Evolutionary conservation across 2,329 filamentous ascomycete species (phyloP).

Genomic region (Neoarthrinium moseri): DNA sequence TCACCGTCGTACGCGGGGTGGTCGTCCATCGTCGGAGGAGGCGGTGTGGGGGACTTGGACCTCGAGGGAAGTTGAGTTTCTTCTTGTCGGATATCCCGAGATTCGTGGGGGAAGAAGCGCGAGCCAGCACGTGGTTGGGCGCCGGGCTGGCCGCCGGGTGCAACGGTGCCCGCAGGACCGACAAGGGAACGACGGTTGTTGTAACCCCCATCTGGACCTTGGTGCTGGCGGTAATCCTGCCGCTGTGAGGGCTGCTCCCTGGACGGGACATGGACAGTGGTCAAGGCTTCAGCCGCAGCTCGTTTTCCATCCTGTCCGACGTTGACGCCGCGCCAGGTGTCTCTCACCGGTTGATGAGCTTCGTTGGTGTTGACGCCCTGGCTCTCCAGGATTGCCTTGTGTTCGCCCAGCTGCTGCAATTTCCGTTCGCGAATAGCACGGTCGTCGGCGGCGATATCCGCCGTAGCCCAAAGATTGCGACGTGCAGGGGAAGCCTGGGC

Average conservation of each 20-base stretch:
- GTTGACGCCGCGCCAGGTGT: conserved; percentile 50
- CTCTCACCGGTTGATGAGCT: conserved; percentile 47
- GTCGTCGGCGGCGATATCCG: conserved; percentile 34
- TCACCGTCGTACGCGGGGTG: conserved; percentile 74
- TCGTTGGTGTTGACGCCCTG: conserved; percentile 44
- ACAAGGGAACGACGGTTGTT: conserved; percentile 15
- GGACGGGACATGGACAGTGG: conserved; percentile 13
- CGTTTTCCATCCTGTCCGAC: conserved; percentile 34
- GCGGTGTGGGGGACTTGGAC: conserved; percentile 64
- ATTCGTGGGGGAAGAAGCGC: conserved; percentile 57
- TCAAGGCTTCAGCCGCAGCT: conserved; percentile 23
- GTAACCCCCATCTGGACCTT: conserved; percentile 15
- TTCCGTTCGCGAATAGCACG: conserved; percentile 39
- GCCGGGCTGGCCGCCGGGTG: conserved; percentile 18
- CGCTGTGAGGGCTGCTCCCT: conserved; percentile 4
- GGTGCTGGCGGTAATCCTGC: conserved; percentile 14
- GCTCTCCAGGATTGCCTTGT: conserved; percentile 42
- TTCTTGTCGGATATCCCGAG: conserved; percentile 44
- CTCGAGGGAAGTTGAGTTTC: conserved; percentile 33
- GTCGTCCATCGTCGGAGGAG: conserved; percentile 67
- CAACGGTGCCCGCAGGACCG: conserved; percentile 11
- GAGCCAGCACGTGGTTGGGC: conserved; percentile 51
- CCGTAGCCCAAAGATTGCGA: conserved; percentile 22
- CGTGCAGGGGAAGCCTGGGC: conserved; percentile 5
- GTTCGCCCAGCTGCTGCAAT: conserved; percentile 37